Evolutionary conservation across 164 flowering plant species (phyloP).

Genomic region (Amborella trichopoda): DNA sequence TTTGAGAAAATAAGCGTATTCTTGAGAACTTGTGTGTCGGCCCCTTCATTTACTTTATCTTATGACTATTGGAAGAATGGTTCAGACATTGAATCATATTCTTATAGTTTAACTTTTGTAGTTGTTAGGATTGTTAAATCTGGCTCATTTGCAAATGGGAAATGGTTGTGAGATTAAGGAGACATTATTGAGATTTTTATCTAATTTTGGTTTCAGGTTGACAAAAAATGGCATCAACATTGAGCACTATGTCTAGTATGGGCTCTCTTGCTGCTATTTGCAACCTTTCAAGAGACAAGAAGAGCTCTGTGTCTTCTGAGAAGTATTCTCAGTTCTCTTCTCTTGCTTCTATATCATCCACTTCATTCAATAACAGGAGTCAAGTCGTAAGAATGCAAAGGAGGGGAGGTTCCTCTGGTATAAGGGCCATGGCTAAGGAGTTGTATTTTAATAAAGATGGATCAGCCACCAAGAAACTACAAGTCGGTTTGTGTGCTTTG

Average conservation of each 20-base stretch:
- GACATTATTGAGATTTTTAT: background rate
- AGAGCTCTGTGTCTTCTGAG: conserved; percentile 23
- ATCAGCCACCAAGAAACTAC: conserved; percentile 72
- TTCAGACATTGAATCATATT: background rate
- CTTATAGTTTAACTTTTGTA: background rate
- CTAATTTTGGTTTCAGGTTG: background rate
- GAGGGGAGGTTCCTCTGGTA: conserved; percentile 20
- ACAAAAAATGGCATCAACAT: conserved; percentile 54
- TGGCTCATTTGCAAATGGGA: background rate
- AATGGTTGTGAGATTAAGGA: too few species aligned
- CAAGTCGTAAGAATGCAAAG: conserved; percentile 23
- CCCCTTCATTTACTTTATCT: too few species aligned
- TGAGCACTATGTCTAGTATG: conserved; percentile 43
- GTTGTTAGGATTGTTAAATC: background rate
- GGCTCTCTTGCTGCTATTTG: conserved; percentile 50
- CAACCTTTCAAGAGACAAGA: conserved; percentile 26
- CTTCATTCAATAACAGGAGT: conserved; percentile 27
- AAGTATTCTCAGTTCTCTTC: conserved; percentile 58
- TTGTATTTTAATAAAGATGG: conserved; percentile 96
- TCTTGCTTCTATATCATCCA: conserved; percentile 41
- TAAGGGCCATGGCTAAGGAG: conserved; percentile 80
- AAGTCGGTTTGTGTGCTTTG: conserved; percentile 26
- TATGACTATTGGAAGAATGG: background rate
- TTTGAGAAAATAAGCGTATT: too few species aligned
- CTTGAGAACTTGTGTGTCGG: too few species aligned